These are phyloP conservation scores for Haplosporangium gracile DNA, from an alignment of 192 early-diverging fungal species.

Conservation along the genomic window DNA sequence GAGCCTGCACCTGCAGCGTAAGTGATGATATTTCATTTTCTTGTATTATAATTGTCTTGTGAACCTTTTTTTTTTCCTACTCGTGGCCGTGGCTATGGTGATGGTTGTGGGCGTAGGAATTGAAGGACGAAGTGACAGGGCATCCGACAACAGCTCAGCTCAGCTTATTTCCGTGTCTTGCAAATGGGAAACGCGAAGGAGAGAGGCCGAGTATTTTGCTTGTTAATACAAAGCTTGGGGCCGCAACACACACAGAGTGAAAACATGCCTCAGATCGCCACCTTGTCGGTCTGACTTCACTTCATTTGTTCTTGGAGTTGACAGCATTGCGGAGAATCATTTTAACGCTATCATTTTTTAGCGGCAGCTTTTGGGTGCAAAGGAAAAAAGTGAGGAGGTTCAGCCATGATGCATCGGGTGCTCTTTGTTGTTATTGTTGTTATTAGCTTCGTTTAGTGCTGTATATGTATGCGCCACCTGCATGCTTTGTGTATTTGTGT, in stretches of 20 bases:
- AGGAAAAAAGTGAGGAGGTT: neutral
- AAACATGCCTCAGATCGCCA: no score
- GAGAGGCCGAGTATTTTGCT: neutral
- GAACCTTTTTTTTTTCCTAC: neutral
- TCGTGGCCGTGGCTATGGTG: neutral
- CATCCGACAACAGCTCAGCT: neutral
- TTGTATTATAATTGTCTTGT: neutral
- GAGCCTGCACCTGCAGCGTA: conserved; percentile 38
- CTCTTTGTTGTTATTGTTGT: neutral
- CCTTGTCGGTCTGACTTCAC: neutral
- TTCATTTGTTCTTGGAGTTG: neutral
- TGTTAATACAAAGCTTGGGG: neutral
- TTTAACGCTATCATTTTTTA: neutral
- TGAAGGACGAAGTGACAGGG: neutral
- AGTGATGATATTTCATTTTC: conserved; percentile 12
- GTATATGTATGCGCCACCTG: neutral
- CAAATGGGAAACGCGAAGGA: neutral
- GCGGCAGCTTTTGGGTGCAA: neutral
- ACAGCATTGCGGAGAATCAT: neutral
- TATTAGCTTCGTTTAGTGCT: neutral
- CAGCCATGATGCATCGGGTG: neutral
- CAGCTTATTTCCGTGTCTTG: neutral
- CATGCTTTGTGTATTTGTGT: neutral
- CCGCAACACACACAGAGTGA: no score
- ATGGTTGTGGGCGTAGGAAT: neutral